Base-by-base conservation (phyloP, 495 filamentous ascomycete genomes). In the Poronia punctata region DNA sequence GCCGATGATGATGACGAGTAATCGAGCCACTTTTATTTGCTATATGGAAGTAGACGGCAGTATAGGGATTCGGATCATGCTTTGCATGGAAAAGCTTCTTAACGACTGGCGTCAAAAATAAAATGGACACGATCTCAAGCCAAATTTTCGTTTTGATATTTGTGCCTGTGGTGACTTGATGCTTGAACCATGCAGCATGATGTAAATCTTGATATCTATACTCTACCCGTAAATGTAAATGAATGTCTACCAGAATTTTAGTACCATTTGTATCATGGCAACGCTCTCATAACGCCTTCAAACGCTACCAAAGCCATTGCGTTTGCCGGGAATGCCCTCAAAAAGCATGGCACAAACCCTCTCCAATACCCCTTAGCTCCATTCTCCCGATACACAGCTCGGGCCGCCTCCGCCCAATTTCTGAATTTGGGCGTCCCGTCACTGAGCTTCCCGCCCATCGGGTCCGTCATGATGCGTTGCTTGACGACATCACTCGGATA, bases 1-100 rank as follows among this genome's bases (percentile, higher is more conserved):
- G 87, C 71, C 46, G 92, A 97, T 50, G 92, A 98, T 52, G 92
- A 98, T 65, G 92, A 98, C 52, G 93, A 98, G 61, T 98, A 95
- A 77, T 50, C 46, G 40, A 37, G 32, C 41, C 23, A 46, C 20
- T 16, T 33, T 23, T 17, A n/a, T 3, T 4, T 23, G 45, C 3
- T 38, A 30, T 21, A 46, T 26, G 21, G 30, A 43, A 38, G 33
- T 6, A 21, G 11, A 38, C 27, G 17, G 14, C 4, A 38, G 19
- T 11, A 33, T 14, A 25, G 43, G 35, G 45, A 52, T 44, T 48
- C 46, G 37, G 37, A 42, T 35, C 46, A 37, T 37, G 25, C 38
- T 40, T 41, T 34, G 24, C 35, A 46, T 50, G 50, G 35, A 31
- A 43, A 30, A 48, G 21, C 18, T 35, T 33, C 52, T 35, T 42